These are phyloP conservation scores for Lodderomyces margitis DNA, from an alignment of 1,139 yeast species.

Conservation along the genomic window DNA sequence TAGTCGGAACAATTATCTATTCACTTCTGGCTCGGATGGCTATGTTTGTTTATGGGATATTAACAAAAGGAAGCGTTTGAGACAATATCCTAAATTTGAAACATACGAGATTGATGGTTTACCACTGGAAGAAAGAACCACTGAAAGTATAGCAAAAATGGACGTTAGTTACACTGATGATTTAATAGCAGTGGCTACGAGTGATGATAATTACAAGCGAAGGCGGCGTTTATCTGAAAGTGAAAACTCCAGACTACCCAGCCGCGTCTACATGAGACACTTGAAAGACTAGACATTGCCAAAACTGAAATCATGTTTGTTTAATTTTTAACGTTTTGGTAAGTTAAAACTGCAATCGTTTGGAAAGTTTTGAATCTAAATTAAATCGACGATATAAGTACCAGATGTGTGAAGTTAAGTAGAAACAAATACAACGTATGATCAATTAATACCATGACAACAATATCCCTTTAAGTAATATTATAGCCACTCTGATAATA, in stretches of 20 bases:
- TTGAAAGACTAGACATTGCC: slow-evolving; percentile 1
- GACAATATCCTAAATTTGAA: slow-evolving; percentile 51
- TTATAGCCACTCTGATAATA: no score
- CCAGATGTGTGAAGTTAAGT: no score
- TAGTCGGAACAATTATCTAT: slow-evolving; percentile 28
- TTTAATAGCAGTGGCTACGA: slow-evolving; percentile 57
- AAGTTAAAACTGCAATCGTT: no score
- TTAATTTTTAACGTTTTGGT: no score
- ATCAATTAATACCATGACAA: no score
- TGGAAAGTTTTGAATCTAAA: neutral
- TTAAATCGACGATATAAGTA: neutral
- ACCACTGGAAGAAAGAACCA: neutral
- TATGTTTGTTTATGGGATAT: slow-evolving; percentile 78
- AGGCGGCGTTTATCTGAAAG: slow-evolving; percentile 15
- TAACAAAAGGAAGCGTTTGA: slow-evolving; percentile 57
- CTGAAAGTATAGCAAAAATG: slow-evolving; percentile 46
- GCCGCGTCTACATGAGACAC: slow-evolving; percentile 13
- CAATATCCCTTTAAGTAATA: no score
- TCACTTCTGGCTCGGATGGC: slow-evolving; percentile 82
- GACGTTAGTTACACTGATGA: slow-evolving; percentile 33
- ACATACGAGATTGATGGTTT: slow-evolving; percentile 15
- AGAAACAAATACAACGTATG: no score
- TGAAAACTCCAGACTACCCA: slow-evolving; percentile 13
- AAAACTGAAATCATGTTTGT: no score
- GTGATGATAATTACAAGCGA: slow-evolving; percentile 56